These are phyloP conservation scores for Golovinomyces cichoracearum DNA, from an alignment of 2,329 filamentous ascomycete genomes.

Conservation along the genomic window DNA sequence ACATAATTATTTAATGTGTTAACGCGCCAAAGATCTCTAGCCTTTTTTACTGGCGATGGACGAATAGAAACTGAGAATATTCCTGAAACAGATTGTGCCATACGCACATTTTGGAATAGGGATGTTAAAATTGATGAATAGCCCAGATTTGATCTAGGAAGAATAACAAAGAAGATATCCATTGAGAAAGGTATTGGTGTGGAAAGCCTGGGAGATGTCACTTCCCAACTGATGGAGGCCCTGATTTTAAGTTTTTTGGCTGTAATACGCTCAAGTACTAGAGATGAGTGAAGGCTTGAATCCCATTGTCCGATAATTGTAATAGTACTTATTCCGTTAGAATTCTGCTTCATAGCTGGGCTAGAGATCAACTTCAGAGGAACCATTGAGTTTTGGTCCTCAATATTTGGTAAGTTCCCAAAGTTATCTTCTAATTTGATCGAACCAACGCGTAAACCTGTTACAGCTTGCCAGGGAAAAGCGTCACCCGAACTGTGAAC, in stretches of 20 bases:
- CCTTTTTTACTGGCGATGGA: constrained; percentile 69
- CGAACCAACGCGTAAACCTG: constrained; percentile 48
- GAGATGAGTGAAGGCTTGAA: constrained; percentile 69
- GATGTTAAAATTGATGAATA: constrained; percentile 69
- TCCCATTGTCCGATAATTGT: constrained; percentile 89
- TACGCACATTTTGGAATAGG: constrained; percentile 59
- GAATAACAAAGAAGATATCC: constrained; percentile 56
- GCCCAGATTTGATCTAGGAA: constrained; percentile 60
- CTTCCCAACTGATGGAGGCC: constrained; percentile 64
- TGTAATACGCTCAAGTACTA: constrained; percentile 81
- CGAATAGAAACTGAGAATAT: constrained; percentile 72
- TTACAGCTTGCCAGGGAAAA: constrained; percentile 68
- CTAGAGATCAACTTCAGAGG: constrained; percentile 49
- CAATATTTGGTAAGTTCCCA: constrained; percentile 62
- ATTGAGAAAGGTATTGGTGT: constrained; percentile 70
- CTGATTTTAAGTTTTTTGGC: constrained; percentile 83
- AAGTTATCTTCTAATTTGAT: constrained; percentile 63
- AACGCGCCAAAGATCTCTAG: constrained; percentile 86
- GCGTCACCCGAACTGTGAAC: constrained; percentile 73
- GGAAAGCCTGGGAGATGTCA: constrained; percentile 58
- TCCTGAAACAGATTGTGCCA: constrained; percentile 64
- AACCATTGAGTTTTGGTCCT: constrained; percentile 45
- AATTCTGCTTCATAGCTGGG: constrained; percentile 58
- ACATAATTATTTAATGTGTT: constrained; percentile 88
- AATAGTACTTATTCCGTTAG: constrained; percentile 71